Conservation (phyloP, 2,329 filamentous ascomycete species). For the Alternaria conjuncta region DNA sequence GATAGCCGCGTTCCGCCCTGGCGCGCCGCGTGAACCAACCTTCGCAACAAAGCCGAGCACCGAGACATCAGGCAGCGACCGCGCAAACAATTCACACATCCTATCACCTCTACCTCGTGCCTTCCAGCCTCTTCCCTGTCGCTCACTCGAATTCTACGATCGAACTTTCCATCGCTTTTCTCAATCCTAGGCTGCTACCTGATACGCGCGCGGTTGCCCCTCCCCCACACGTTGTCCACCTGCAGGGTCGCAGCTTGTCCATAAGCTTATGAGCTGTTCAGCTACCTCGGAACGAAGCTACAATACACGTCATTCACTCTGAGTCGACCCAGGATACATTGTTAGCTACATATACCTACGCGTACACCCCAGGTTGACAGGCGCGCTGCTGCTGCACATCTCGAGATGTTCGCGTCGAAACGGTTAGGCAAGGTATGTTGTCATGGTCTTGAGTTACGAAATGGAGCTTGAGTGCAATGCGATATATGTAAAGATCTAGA, state of each 20-base stretch:
- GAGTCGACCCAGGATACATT: neutral
- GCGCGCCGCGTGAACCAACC: constrained; percentile 5
- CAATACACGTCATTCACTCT: neutral
- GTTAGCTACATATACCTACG: neutral
- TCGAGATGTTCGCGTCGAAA: constrained; percentile 59
- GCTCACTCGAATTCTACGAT: neutral
- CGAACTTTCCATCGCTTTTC: too few species aligned
- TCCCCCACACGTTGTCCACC: constrained; percentile 1
- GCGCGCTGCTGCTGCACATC: neutral
- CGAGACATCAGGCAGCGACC: neutral
- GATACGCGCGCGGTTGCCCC: constrained; percentile 9
- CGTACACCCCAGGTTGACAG: neutral
- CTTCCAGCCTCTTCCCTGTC: neutral
- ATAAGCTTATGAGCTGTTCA: neutral
- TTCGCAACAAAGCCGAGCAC: constrained; percentile 5
- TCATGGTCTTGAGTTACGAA: neutral
- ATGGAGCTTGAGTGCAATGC: neutral
- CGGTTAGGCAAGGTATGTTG: constrained; percentile 55
- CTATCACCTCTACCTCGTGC: neutral
- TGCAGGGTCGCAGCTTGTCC: neutral
- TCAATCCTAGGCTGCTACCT: neutral
- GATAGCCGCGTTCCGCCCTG: neutral
- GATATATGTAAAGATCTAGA: neutral
- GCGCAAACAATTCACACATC: neutral
- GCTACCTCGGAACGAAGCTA: neutral